Conservation (phyloP, 208 protist species). For the Spongospora subterranea region DNA sequence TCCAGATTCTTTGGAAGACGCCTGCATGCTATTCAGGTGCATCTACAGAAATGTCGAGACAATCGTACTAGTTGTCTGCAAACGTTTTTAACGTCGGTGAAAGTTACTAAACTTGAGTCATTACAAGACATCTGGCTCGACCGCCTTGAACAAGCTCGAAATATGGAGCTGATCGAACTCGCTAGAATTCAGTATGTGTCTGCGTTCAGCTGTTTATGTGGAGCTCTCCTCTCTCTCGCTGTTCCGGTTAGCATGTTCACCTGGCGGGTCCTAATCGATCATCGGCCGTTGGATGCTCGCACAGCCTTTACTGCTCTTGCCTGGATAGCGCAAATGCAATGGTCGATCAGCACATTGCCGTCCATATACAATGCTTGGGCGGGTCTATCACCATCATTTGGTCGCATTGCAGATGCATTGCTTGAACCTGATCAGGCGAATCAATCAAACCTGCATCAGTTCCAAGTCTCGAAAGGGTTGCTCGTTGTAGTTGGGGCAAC, state of each 20-base stretch:
- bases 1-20: background rate
- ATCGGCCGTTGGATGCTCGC: constrained; percentile 17
- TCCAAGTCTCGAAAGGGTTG: constrained; percentile 12
- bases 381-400: constrained; percentile 52
- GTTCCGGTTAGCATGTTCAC: constrained; percentile 60
- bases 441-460: background rate
- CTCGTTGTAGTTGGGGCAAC: constrained; percentile 59
- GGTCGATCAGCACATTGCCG: constrained; percentile 65
- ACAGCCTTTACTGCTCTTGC: constrained; percentile 66
- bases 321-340: constrained; percentile 67
- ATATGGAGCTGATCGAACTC: constrained; percentile 53
- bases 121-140: constrained; percentile 16
- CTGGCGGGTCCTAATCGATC: constrained; percentile 2
- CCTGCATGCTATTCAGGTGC: background rate
- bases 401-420: constrained; percentile 17
- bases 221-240: constrained; percentile 50
- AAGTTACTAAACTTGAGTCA: constrained; percentile 53
- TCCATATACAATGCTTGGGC: constrained; percentile 58
- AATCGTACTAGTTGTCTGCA: background rate
- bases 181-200: background rate
- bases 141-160: background rate
- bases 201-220: background rate
- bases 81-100: constrained; percentile 38
- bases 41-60: background rate
- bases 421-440: background rate